Percentiles rank a stretch among this genome's conserved stretches.
These are phyloP conservation scores for Erucastrum elatum DNA, from an alignment of 345 rosid species.

Conservation along the genomic window DNA sequence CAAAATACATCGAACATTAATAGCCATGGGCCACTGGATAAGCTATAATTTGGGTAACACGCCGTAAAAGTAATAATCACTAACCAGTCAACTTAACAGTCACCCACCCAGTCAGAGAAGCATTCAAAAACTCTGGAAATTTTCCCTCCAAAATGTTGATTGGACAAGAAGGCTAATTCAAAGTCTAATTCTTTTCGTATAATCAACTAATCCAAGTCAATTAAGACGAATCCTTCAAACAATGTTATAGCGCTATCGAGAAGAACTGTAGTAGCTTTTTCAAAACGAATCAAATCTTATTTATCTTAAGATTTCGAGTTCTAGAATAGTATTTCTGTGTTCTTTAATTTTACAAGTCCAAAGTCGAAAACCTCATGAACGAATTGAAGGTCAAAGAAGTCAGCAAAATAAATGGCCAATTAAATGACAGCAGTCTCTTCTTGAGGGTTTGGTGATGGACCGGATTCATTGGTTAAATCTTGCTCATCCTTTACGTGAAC, in stretches of 20 bases:
- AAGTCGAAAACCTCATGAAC: constrained; percentile 1
- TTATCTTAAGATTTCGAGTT: neutral
- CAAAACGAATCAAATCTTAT: neutral
- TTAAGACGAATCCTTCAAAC: neutral
- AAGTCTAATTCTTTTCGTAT: neutral
- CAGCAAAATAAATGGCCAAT: neutral
- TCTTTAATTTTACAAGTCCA: neutral
- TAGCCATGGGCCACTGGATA: neutral
- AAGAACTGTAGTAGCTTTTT: neutral
- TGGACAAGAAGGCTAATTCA: neutral
- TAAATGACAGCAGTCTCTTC: constrained; percentile 22
- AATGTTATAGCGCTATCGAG: neutral
- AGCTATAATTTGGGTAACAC: neutral
- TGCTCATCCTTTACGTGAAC: constrained; percentile 38
- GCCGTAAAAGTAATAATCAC: neutral
- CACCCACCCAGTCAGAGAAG: neutral
- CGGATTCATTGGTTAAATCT: neutral
- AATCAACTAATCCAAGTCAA: neutral
- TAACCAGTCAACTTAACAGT: neutral
- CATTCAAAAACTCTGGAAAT: neutral
- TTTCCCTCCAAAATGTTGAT: constrained; percentile 23
- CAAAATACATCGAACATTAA: neutral
- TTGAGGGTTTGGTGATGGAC: constrained; percentile 25
- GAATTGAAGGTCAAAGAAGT: constrained; percentile 16
- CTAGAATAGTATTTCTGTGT: neutral